Base-by-base conservation (phyloP, 305 asterid species). In the Fraxinus greggii region DNA sequence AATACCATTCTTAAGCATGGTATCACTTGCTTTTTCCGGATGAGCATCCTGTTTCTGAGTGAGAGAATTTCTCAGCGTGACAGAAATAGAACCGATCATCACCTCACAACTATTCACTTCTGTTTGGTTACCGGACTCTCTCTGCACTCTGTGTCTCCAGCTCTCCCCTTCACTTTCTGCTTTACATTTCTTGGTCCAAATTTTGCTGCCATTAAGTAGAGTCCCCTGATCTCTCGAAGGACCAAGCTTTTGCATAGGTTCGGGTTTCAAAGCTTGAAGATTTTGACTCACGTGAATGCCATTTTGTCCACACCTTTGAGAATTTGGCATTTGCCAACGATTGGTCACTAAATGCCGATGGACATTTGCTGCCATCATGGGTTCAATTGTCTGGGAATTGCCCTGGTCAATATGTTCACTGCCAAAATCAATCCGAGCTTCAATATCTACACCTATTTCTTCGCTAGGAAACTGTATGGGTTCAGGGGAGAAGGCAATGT, bases 1-100 rank as follows among this genome's bases (percentile, higher is more conserved):
- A 86, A 80, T 82, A 78, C 79, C 86, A 78, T 85, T 86, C 82
- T 85, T 81, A 23, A 75, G 85, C 84, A 80, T 67, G 23, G 81
- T 26, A 28, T 79, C 85, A 45, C 80, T 78, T 28, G 79, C 81
- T 85, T 84, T 87, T 38, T 78, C 76, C n/a, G 38, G 79, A 80
- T 29, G 67, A 81, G 80, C 74, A 36, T 80, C 87, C 77, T 79
- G 89, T 76, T 78, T 87, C 79, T 82, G 79, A 51, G 87, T 72
- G 77, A 79, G 82, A 77, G 40, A 79, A 81, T 78, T 87, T 83
- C 77, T 89, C 81, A 94, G 90, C 0, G 88, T 82, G 72, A 96
- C 88, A 3, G 97, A 81, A 85, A 96, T 92, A 33, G 98, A 93
- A 79, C 99, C 99, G 32, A 96, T 94, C 72, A 94, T 80, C 86